Conservation (phyloP, 306 rosid species). For the Vigna hirtella region DNA sequence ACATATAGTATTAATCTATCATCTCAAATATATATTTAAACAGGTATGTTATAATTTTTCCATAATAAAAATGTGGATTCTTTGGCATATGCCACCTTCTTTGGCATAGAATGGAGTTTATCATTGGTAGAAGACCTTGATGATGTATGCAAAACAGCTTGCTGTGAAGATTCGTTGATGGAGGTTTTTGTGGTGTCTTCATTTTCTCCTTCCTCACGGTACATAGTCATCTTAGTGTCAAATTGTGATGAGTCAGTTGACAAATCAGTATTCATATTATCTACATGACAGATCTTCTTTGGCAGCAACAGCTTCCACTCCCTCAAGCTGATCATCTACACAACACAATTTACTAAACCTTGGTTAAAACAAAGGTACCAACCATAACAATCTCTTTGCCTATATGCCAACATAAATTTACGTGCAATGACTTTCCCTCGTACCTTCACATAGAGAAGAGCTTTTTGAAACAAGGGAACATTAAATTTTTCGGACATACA, state of each 20-base stretch:
- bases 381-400: not conserved
- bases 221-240: constrained; percentile 40
- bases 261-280: constrained; percentile 41
- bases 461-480: no score
- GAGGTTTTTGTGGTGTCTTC: constrained; percentile 32
- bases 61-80: no score
- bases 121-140: constrained; percentile 40
- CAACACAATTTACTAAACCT: constrained; percentile 27
- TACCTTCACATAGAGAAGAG: no score
- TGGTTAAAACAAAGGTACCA: constrained; percentile 9
- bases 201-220: constrained; percentile 42
- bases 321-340: constrained; percentile 55
- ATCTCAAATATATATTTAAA: no score
- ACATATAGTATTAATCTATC: no score
- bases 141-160: constrained; percentile 41
- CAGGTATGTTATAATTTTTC: no score
- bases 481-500: not conserved
- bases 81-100: constrained; percentile 60
- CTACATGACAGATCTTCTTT: constrained; percentile 26
- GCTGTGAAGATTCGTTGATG: constrained; percentile 36
- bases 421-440: no score
- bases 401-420: no score
- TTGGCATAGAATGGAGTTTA: constrained; percentile 43
- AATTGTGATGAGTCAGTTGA: constrained; percentile 31
- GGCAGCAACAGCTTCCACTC: constrained; percentile 33